Evolutionary conservation across 306 rosid species (phyloP), one percentile per base, ranked within the genome.

Genomic region (Elaeagnus macrophylla): DNA sequence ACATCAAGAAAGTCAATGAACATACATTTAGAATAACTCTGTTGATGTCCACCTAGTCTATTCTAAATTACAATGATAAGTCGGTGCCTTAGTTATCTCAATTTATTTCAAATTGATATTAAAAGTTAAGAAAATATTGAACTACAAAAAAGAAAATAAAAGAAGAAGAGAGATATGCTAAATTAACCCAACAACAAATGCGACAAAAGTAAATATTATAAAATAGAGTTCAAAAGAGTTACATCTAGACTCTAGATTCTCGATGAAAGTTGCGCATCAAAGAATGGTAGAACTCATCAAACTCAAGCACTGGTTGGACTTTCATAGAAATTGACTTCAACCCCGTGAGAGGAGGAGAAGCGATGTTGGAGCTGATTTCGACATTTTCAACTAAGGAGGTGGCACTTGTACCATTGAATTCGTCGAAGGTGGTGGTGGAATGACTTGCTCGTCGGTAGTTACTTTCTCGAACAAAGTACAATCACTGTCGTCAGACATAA

Each of bases 231-330:
- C 7, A 32, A 9, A 9, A 45, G n/a, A 47, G 17, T 48, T 56
- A 79, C 84, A 39, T 79, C 74, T 70, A 36, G 10, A 13, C 50
- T 61, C 72, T 64, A 0, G 82, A 56, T 3, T 93, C 96, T 19
- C 83, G 75, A 45, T 95, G 71, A 0, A 94, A 78, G 40, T 93
- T 80, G 44, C 99, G 73, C 99, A 87, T 93, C 53, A 93, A 55
- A 0, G 99, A 93, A 61, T 93, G 99, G 56, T 93, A 93, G 61
- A 93, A 93, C 82, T 93, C 99, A 14, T 80, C 99, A 39, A 93
- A 96, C 74, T 93, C 99, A 25, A 96, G 99, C 10, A 81, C 82
- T 63, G 89, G 75, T 54, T 83, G 75, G 20, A 93, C 95, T 68
- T 87, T 87, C 25, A 80, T 72, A 13, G 89, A 42, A 47, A 51